Conservation (phyloP, 345 rosid genomes). For the Euphorbia pulcherrima region DNA sequence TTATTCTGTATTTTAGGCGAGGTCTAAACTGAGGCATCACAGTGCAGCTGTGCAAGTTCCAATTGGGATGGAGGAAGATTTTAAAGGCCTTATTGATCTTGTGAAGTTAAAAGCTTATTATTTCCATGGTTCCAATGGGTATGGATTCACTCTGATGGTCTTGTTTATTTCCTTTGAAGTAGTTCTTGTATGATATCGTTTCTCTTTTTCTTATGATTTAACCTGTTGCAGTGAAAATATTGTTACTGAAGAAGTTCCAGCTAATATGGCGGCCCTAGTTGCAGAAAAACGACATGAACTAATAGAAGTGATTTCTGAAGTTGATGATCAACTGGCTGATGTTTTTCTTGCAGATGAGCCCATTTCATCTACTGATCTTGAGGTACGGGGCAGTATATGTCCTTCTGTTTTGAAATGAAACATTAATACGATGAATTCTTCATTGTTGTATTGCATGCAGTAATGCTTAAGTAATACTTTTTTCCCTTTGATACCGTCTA, state of each 20-base stretch:
- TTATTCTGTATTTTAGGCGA: slow-evolving; percentile 47
- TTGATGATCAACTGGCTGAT: slow-evolving; percentile 91
- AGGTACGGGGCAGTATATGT: slow-evolving; percentile 41
- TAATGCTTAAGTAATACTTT: background rate
- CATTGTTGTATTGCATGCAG: background rate
- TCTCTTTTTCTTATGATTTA: background rate
- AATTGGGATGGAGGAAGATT: slow-evolving; percentile 86
- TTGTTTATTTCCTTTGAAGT: background rate
- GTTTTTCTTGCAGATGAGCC: slow-evolving; percentile 82
- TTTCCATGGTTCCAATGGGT: slow-evolving; percentile 92
- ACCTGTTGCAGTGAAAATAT: slow-evolving; percentile 69
- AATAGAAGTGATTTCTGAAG: slow-evolving; percentile 88
- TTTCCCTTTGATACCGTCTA: background rate
- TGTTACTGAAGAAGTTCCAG: slow-evolving; percentile 68
- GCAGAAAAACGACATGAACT: slow-evolving; percentile 84
- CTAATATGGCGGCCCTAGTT: slow-evolving; percentile 66
- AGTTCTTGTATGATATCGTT: background rate
- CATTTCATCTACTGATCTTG: slow-evolving; percentile 66
- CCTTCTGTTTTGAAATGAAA: background rate
- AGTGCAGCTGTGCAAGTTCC: slow-evolving; percentile 98
- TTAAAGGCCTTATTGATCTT: slow-evolving; percentile 86
- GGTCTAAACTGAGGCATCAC: slow-evolving; percentile 89
- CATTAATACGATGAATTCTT: background rate
- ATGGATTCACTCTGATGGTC: slow-evolving; percentile 26
- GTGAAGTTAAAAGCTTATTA: slow-evolving; percentile 60